Base-by-base conservation (phyloP, 441 rosid genomes). In the Pelargonium citronellum region DNA sequence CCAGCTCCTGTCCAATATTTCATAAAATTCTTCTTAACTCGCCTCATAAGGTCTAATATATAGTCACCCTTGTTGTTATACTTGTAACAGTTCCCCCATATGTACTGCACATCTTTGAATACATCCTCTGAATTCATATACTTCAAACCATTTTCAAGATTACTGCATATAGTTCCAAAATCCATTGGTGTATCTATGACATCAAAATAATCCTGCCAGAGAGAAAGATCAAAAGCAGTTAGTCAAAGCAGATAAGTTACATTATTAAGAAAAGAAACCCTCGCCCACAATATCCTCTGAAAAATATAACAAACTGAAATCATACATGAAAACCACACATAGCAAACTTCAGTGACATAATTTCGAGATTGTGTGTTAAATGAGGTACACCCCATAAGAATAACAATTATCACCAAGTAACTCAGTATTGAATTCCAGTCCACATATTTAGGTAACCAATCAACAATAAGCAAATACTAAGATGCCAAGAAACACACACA, bases 101-200 rank as follows among this genome's bases (percentile, higher is more conserved):
- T 86, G 82, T 81, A 87, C 64, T 87, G 90, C 27, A 95, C 95
- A 81, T 95, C 98, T 77, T 84, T 89, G 74, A 79, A 95, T 60
- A 95, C 99, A 82, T 86, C 93, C 77, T 84, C 93, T 41, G 98
- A 90, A 78, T 89, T 87, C 87, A 73, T 78, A 69, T 95, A 92
- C 75, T 83, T 89, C 19, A 71, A 78, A 68, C 89, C 85, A 16
- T 76, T 90, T 74, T 95, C 95, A 69, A 92, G 81, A 79, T 89
- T 88, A 79, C 53, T 80, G 84, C 96, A 89, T 83, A 95, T 82
- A 2, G 98, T 92, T 84, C 99, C 98, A 70, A 95, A 92, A 81
- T 95, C 98, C 98, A 95, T 95, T 72, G 99, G 99, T 46, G 98
- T 88, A 79, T 92, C 85, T 69, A 92, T 92, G 78, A 95, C 82